Conservation (phyloP, 176 grass and related monocot genomes). For the Lolium rigidum region DNA sequence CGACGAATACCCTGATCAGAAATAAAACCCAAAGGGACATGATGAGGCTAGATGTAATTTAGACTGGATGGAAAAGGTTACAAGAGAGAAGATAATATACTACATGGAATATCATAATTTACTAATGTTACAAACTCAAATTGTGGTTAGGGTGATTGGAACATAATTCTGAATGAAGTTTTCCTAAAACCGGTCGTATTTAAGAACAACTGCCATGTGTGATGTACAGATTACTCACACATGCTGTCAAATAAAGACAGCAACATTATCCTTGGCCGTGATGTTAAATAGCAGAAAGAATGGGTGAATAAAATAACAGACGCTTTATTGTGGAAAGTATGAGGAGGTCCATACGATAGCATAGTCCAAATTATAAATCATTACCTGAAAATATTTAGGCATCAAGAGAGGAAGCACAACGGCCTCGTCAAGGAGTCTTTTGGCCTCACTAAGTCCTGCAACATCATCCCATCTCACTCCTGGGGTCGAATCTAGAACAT, state of each 20-base stretch:
- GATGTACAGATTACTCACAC: constrained; percentile 4
- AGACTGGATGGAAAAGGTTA: constrained; percentile 27
- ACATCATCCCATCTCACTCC: constrained; percentile 99
- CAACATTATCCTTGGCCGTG: constrained; percentile 14
- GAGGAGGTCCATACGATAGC: neutral
- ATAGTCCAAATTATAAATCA: constrained; percentile 33
- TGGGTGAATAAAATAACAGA: constrained; percentile 17
- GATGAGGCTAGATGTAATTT: constrained; percentile 25
- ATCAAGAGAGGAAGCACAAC: constrained; percentile 95
- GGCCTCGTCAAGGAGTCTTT: constrained; percentile 94
- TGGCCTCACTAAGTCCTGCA: constrained; percentile 87
- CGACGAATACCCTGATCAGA: constrained; percentile 88
- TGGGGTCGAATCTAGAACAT: constrained; percentile 92
- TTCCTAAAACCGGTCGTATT: neutral
- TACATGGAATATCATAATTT: constrained; percentile 17
- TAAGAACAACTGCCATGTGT: neutral
- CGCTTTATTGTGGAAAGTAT: neutral
- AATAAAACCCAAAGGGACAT: constrained; percentile 5
- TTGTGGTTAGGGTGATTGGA: neutral
- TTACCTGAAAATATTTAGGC: constrained; percentile 97
- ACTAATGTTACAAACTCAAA: constrained; percentile 15
- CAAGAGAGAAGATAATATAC: constrained; percentile 1
- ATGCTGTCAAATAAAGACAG: constrained; percentile 38
- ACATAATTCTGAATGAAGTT: constrained; percentile 11
- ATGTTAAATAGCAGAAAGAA: constrained; percentile 18